phyloP scores from a whole-genome alignment of 2,329 filamentous ascomycete species.

The Beauveria brongniartii region DNA sequence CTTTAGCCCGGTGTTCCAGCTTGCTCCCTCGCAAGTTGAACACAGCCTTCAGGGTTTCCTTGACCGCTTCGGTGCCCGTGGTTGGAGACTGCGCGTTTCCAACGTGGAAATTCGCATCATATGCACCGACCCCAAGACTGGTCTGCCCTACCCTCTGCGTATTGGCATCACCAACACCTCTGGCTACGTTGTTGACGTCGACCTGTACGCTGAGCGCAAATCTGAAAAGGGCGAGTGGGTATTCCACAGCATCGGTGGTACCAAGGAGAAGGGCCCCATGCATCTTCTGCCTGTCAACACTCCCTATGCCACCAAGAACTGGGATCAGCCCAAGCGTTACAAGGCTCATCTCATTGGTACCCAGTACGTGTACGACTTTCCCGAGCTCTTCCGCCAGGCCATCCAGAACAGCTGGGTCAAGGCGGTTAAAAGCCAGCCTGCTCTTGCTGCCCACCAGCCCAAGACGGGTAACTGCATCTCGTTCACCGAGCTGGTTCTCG shows the following conservation, averaged over 20 bases:
- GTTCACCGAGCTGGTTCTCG: conserved; percentile 87
- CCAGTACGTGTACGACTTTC: conserved; percentile 99
- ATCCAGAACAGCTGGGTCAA: conserved; percentile 91
- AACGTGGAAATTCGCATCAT: conserved; percentile 98
- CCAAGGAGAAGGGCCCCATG: conserved; percentile 90
- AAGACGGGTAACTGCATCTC: conserved; percentile 84
- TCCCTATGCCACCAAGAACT: conserved; percentile 96
- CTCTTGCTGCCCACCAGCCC: conserved; percentile 72
- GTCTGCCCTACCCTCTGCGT: conserved; percentile 81
- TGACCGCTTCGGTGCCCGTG: conserved; percentile 89
- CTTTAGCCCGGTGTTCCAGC: conserved; percentile 93
- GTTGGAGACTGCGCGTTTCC: conserved; percentile 92
- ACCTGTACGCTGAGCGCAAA: conserved; percentile 96
- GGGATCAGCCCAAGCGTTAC: conserved; percentile 97
- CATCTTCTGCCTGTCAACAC: conserved; percentile 85
- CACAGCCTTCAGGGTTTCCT: conserved; percentile 90
- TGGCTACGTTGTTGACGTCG: conserved; percentile 93
- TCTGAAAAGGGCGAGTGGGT: conserved; percentile 97
- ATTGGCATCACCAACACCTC: conserved; percentile 98
- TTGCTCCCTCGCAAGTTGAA: conserved; percentile 83
- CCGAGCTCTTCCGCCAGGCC: conserved; percentile 95
- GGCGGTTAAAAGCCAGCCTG: conserved; percentile 64
- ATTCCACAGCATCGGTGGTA: conserved; percentile 95
- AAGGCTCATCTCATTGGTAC: conserved; percentile 99
- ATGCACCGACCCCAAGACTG: conserved; percentile 82